Evolutionary conservation across 257 asterid species (phyloP), one percentile per base, ranked within the genome.

Genomic region (Schizonepeta tenuifolia): DNA sequence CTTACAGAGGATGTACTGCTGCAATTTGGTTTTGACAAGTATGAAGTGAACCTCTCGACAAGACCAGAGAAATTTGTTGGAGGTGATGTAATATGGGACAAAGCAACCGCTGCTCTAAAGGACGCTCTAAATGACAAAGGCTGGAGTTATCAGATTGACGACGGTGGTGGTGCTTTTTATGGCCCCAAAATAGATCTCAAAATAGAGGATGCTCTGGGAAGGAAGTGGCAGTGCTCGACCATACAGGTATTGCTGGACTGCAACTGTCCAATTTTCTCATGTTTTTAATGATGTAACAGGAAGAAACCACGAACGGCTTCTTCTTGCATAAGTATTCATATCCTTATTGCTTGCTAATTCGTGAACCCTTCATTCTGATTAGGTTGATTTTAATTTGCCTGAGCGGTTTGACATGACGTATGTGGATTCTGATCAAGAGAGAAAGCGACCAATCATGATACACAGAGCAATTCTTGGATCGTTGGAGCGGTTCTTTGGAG

Each of bases 151-250:
- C 84, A 88, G 80, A 88, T 89, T 21, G 98, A 94, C 65, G 96
- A 85, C 61, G 98, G 98, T 59, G 98, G 98, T 15, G 98, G 98
- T 44, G 98, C 98, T 47, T 94, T 94, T 80, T 94, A 94, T 79
- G 98, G 98, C 74, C 97, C 98, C 64, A 94, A 91, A 82, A 94
- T 94, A 73, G 97, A 94, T 84, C 91, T 94, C 75, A 94, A 94
- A 86, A 91, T 94, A 65, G 97, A 94, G 83, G 98, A 91, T 79
- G 98, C 98, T 78, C 89, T 94, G 63, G 98, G 98, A 82, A 87
- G 98, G 78, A 93, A 91, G 84, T 91, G 98, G 98, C 98, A 93
- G 78, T 93, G 98, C 90, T 91, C 98, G 21, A 93, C 98, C 74
- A 86, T 93, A 80, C 97, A 91, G 96, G 98, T 86, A 67, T 35